Evolutionary conservation across 2,329 filamentous ascomycete species (phyloP).

Genomic region (Arachnomyces sp.): DNA sequence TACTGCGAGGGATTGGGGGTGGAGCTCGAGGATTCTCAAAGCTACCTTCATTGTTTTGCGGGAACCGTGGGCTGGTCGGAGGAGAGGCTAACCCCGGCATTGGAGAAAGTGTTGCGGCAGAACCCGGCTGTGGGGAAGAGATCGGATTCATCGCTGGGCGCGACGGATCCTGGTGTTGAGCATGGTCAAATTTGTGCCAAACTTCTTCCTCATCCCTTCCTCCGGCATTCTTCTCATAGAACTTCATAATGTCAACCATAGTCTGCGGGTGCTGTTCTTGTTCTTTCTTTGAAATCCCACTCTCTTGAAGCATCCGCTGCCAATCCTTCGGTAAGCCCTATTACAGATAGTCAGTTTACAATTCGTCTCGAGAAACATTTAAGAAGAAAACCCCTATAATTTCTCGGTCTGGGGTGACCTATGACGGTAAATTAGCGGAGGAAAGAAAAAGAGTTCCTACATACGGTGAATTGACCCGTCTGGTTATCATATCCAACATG

Average conservation of each 20-base stretch:
- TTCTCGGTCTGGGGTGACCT: not conserved
- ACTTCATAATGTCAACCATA: constrained; percentile 89
- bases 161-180: constrained; percentile 50
- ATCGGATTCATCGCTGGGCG: constrained; percentile 23
- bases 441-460: constrained; percentile 26
- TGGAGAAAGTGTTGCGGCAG: constrained; percentile 42
- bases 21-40: constrained; percentile 95
- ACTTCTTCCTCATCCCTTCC: constrained; percentile 74
- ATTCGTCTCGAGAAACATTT: constrained; percentile 41
- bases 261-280: constrained; percentile 93
- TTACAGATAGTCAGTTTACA: constrained; percentile 7
- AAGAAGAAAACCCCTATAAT: constrained; percentile 59
- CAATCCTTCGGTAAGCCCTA: constrained; percentile 95
- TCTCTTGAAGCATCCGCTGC: constrained; percentile 91
- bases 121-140: constrained; percentile 38
- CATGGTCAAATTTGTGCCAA: constrained; percentile 94
- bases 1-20: constrained; percentile 67
- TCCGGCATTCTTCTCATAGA: constrained; percentile 92
- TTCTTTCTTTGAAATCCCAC: constrained; percentile 92
- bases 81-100: constrained; percentile 64
- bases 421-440: not conserved
- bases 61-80: constrained; percentile 77
- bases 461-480: constrained; percentile 91
- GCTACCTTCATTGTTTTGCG: constrained; percentile 81
- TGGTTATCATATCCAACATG: constrained; percentile 96